Percentiles rank a stretch among this genome's conserved stretches.
Conservation (phyloP, 2,329 filamentous ascomycete species). For the Venturia effusa region DNA sequence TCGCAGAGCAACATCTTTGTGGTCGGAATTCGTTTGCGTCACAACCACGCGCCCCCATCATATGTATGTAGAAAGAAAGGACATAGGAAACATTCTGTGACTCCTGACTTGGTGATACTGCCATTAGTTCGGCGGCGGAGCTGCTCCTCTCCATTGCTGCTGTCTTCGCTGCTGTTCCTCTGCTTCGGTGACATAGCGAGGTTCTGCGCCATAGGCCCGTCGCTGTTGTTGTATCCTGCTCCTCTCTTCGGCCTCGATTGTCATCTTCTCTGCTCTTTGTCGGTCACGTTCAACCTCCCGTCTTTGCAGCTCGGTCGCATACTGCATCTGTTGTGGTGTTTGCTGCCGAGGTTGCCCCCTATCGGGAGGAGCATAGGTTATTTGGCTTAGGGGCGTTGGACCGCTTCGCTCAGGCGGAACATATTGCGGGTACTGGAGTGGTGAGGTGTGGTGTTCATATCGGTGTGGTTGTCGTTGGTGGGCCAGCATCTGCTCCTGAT, state of each 20-base stretch:
- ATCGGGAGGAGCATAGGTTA: background rate
- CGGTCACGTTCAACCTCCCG: slow-evolving; percentile 6
- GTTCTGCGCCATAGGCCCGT: background rate
- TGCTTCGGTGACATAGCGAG: background rate
- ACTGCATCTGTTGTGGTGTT: background rate
- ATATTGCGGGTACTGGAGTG: slow-evolving; percentile 2
- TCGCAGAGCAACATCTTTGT: background rate
- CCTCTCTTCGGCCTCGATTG: background rate
- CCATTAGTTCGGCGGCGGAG: background rate
- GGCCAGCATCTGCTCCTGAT: background rate
- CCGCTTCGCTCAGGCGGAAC: slow-evolving; percentile 7
- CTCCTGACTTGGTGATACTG: background rate
- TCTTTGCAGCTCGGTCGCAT: slow-evolving; percentile 1
- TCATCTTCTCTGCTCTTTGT: background rate
- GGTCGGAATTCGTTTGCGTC: background rate
- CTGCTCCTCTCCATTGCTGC: background rate
- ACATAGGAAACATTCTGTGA: background rate
- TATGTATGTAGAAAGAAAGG: background rate
- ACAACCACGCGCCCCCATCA: background rate
- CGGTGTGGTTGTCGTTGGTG: background rate
- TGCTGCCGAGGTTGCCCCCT: background rate
- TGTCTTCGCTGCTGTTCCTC: background rate
- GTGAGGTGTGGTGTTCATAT: slow-evolving; percentile 8
- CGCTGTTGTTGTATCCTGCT: background rate
- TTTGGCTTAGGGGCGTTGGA: slow-evolving; percentile 1